Percentiles rank a stretch among this genome's conserved stretches.
These are phyloP conservation scores for Mediolabrus comicus DNA, from an alignment of 108 stramenopile genomes.

Conservation along the genomic window DNA sequence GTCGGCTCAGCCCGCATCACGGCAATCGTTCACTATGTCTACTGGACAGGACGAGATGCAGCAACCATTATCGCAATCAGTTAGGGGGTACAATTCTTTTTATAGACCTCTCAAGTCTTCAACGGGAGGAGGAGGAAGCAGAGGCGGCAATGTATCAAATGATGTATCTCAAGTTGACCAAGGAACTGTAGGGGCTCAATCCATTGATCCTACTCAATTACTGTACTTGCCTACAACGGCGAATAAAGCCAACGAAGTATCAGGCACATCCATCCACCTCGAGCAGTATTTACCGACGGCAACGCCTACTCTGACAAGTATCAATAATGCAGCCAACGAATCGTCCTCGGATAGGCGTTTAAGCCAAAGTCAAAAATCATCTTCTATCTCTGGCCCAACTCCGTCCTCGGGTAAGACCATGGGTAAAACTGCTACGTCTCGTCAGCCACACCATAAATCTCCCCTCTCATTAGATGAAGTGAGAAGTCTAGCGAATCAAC, in stretches of 20 bases:
- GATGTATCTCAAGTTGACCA: background rate
- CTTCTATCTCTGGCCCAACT: background rate
- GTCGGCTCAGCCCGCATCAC: background rate
- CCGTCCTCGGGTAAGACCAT: conserved; percentile 5
- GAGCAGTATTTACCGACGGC: background rate
- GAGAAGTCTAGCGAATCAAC: conserved; percentile 32
- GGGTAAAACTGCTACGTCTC: conserved; percentile 5
- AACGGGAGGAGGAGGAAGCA: background rate
- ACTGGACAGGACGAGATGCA: background rate
- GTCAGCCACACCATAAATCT: conserved; percentile 2
- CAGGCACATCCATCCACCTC: background rate
- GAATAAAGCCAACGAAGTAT: too few species aligned
- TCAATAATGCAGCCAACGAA: background rate
- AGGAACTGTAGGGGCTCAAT: background rate
- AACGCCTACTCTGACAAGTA: background rate
- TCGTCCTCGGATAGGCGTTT: background rate
- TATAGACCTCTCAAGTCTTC: background rate
- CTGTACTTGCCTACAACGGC: background rate
- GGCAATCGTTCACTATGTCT: background rate
- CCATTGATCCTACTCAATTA: background rate
- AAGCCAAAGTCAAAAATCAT: conserved; percentile 1
- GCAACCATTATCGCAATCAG: too few species aligned
- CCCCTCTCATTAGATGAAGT: conserved; percentile 28
- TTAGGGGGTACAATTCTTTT: too few species aligned
- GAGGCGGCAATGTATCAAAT: background rate